These are phyloP conservation scores for Paramyrothecium sp. DNA, from an alignment of 2,329 filamentous ascomycete genomes.

Conservation along the genomic window DNA sequence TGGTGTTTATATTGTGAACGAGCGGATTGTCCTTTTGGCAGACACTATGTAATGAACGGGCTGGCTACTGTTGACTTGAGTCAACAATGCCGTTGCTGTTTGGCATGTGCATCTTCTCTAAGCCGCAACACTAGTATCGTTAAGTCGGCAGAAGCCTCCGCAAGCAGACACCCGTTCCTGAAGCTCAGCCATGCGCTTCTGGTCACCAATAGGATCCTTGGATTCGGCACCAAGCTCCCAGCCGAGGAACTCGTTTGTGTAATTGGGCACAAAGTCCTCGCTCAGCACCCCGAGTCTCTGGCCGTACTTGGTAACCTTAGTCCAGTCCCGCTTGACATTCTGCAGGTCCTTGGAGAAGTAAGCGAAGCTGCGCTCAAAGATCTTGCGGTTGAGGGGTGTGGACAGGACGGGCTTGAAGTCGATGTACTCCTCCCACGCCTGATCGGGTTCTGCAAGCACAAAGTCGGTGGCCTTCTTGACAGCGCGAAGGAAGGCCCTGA, in stretches of 20 bases:
- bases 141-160: conserved; percentile 62
- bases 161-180: conserved; percentile 64
- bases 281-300: conserved; percentile 69
- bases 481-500: conserved; percentile 66
- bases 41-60: too few species aligned
- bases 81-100: too few species aligned
- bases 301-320: conserved; percentile 74
- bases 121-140: conserved; percentile 11
- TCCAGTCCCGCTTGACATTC: conserved; percentile 74
- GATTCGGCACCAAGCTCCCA: conserved; percentile 67
- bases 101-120: background rate
- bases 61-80: too few species aligned
- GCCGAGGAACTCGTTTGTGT: conserved; percentile 68
- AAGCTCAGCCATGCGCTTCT: conserved; percentile 70
- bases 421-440: conserved; percentile 67
- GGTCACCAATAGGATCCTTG: conserved; percentile 66
- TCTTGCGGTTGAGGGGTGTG: conserved; percentile 69
- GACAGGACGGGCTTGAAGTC: conserved; percentile 72
- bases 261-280: conserved; percentile 66
- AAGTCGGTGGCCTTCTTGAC: conserved; percentile 74
- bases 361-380: conserved; percentile 75
- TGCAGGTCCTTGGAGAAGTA: conserved; percentile 74
- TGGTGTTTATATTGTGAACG: too few species aligned
- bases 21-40: too few species aligned
- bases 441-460: conserved; percentile 61